A percentile compares a stretch with the other conserved stretches of the same genome.
Conservation (phyloP, 176 grass and related monocot genomes). For the Rhynchospora pubera region DNA sequence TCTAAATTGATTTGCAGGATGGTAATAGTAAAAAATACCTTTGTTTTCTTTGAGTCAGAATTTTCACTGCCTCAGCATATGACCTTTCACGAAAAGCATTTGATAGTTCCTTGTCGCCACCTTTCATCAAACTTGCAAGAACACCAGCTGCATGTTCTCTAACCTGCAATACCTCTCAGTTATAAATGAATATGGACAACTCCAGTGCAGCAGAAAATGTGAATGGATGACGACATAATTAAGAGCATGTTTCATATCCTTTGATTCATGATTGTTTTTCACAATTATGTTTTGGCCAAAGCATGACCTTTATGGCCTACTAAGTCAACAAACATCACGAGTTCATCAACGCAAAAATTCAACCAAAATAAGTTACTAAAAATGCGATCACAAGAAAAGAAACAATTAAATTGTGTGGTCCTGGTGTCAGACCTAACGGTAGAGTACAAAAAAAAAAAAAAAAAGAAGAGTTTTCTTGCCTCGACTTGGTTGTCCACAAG, state of each 20-base stretch:
- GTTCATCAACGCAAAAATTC: neutral
- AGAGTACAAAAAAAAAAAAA: conserved; percentile 19
- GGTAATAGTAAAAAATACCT: conserved; percentile 24
- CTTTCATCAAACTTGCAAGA: conserved; percentile 92
- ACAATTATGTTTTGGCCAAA: neutral
- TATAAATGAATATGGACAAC: neutral
- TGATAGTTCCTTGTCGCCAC: conserved; percentile 66
- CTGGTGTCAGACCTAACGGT: neutral
- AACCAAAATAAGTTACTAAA: conserved; percentile 3
- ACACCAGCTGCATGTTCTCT: conserved; percentile 91
- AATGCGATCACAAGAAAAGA: neutral
- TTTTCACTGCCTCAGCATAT: conserved; percentile 52
- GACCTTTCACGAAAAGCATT: conserved; percentile 70
- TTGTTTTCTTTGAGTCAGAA: conserved; percentile 43
- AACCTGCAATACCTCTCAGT: conserved; percentile 38
- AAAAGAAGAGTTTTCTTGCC: conserved; percentile 41
- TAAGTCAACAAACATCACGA: neutral
- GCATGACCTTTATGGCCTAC: neutral
- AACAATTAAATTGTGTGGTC: too few species aligned
- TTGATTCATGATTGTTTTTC: neutral
- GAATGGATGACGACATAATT: neutral
- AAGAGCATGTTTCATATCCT: neutral
- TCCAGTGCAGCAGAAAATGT: neutral
- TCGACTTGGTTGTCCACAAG: conserved; percentile 98
- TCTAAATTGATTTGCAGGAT: neutral